Conservation (phyloP, 2,329 filamentous ascomycete genomes). For the Beauveria sp. region DNA sequence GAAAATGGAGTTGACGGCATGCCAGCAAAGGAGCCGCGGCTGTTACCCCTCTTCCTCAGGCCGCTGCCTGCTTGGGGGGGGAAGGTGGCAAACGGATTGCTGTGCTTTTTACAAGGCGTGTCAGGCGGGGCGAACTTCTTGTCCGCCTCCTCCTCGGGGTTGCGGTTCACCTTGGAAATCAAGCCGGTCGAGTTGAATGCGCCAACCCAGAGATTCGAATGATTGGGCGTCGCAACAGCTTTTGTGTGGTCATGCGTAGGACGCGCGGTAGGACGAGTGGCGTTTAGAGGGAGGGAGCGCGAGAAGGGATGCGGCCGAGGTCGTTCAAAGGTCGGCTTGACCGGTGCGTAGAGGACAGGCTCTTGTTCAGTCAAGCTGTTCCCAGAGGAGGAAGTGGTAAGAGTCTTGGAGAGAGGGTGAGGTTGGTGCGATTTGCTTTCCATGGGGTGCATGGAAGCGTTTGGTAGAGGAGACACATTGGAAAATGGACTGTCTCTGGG, state of each 20-base stretch:
- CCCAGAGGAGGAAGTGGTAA: constrained; percentile 79
- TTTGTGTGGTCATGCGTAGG: constrained; percentile 22
- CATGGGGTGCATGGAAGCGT: constrained; percentile 43
- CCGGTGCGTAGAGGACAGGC: constrained; percentile 31
- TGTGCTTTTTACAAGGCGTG: constrained; percentile 88
- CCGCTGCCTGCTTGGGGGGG: constrained; percentile 51
- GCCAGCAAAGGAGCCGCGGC: constrained; percentile 61
- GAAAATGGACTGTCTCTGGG: constrained; percentile 58
- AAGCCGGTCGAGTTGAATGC: constrained; percentile 93
- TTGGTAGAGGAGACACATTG: constrained; percentile 41
- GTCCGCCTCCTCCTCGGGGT: constrained; percentile 58
- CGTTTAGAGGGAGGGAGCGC: constrained; percentile 30
- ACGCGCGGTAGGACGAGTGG: constrained; percentile 26
- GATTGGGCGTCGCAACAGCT: constrained; percentile 38
- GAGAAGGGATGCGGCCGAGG: constrained; percentile 29
- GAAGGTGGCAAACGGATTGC: constrained; percentile 60
- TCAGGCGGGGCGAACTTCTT: constrained; percentile 72
- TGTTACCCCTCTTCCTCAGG: constrained; percentile 55
- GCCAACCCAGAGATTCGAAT: constrained; percentile 55
- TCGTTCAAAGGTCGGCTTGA: constrained; percentile 19
- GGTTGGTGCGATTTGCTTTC: constrained; percentile 46
- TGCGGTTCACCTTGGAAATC: constrained; percentile 88
- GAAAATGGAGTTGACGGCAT: constrained; percentile 78
- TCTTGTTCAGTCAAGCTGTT: constrained; percentile 67
- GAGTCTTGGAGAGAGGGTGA: constrained; percentile 78